These are phyloP conservation scores for Neopestalotiopsis rosae DNA, from an alignment of 2,329 filamentous ascomycete species.

Conservation along the genomic window DNA sequence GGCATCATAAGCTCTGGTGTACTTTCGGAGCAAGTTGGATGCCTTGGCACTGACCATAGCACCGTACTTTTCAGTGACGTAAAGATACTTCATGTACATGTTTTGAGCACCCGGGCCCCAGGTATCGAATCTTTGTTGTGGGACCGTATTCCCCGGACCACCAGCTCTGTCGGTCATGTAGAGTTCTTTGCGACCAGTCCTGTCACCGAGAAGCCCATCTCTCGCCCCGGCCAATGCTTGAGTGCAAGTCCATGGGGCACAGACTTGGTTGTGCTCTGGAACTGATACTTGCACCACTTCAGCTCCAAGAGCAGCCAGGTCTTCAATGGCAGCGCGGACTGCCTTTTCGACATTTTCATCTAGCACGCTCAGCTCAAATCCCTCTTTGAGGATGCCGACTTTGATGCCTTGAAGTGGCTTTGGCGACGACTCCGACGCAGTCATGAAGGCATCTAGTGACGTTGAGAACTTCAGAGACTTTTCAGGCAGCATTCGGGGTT, in stretches of 20 bases:
- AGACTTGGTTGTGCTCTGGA: slow-evolving; percentile 32
- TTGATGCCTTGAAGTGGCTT: slow-evolving; percentile 27
- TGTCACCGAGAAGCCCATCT: slow-evolving; percentile 9
- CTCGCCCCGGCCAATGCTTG: slow-evolving; percentile 14
- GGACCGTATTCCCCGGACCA: neutral
- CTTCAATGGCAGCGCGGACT: slow-evolving; percentile 32
- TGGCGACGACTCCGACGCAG: slow-evolving; percentile 15
- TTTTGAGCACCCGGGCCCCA: slow-evolving; percentile 19
- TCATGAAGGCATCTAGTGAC: slow-evolving; percentile 21
- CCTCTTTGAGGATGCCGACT: slow-evolving; percentile 37
- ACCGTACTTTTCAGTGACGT: slow-evolving; percentile 30
- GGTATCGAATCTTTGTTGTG: neutral
- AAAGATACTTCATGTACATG: slow-evolving; percentile 30
- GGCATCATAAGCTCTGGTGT: slow-evolving; percentile 30
- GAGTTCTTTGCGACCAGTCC: neutral
- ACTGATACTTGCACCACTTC: slow-evolving; percentile 34
- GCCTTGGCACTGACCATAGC: slow-evolving; percentile 27
- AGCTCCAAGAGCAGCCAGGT: slow-evolving; percentile 33
- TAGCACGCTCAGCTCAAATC: slow-evolving; percentile 30
- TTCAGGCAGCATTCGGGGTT: slow-evolving; percentile 22
- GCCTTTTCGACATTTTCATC: slow-evolving; percentile 30
- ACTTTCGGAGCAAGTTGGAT: slow-evolving; percentile 30
- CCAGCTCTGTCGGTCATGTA: slow-evolving; percentile 13
- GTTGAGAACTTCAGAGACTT: slow-evolving; percentile 26
- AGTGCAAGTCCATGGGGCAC: slow-evolving; percentile 24